A percentile compares a stretch with the other conserved stretches of the same genome.
These are phyloP conservation scores for Aspergillus spinulosporus DNA, from an alignment of 2,329 filamentous ascomycete species.

Conservation along the genomic window DNA sequence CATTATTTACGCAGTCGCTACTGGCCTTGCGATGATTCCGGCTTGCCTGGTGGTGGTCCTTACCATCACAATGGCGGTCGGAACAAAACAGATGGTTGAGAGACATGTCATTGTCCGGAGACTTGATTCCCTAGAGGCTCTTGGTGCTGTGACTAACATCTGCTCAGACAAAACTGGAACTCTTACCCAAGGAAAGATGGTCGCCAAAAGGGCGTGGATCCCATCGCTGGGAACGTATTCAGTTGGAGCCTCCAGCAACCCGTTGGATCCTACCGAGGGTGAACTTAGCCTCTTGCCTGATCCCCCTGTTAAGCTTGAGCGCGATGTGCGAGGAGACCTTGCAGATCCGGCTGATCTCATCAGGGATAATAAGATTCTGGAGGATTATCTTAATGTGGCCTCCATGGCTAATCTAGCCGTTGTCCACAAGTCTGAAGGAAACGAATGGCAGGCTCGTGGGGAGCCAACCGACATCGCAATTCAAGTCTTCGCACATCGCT, in stretches of 20 bases:
- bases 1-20: conserved; percentile 65
- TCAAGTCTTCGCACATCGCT: conserved; percentile 70
- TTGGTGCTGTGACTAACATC: conserved; percentile 63
- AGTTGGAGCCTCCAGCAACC: conserved; percentile 56
- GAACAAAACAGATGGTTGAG: conserved; percentile 59
- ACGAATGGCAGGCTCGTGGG: conserved; percentile 63
- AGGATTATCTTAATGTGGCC: conserved; percentile 62
- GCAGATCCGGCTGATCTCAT: conserved; percentile 38
- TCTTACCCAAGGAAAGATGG: conserved; percentile 64
- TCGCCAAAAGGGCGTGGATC: conserved; percentile 61
- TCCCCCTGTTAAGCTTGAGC: conserved; percentile 33
- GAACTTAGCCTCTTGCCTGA: conserved; percentile 44
- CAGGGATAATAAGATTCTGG: conserved; percentile 50
- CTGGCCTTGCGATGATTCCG: conserved; percentile 62
- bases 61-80: conserved; percentile 67
- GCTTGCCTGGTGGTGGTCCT: conserved; percentile 64
- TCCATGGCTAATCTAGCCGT: conserved; percentile 66
- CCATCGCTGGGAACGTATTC: conserved; percentile 59
- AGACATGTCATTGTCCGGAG: conserved; percentile 60
- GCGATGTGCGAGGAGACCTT: conserved; percentile 27
- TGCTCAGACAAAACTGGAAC: conserved; percentile 63
- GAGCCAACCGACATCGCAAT: conserved; percentile 74
- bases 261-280: conserved; percentile 59
- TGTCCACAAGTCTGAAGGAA: conserved; percentile 56
- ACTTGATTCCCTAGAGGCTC: conserved; percentile 58